Percentiles rank a stretch among this genome's conserved stretches.
Evolutionary conservation across 2,329 filamentous ascomycete species (phyloP).

Genomic region (Alternaria triticina): DNA sequence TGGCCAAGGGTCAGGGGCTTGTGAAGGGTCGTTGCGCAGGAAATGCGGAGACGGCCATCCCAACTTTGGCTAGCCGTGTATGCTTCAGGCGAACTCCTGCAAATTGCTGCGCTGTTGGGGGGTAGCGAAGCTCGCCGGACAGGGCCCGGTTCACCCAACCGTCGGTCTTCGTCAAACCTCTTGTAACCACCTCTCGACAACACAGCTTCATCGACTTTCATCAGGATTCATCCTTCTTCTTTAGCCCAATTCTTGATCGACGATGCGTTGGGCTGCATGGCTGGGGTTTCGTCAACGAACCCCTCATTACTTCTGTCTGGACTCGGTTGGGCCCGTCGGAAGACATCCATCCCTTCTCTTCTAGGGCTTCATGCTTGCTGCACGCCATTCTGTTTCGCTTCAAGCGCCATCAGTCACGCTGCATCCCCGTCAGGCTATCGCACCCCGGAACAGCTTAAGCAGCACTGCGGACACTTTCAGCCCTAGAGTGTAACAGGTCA

Average conservation of each 20-base stretch:
- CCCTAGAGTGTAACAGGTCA: conserved; percentile 35
- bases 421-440: conserved; percentile 31
- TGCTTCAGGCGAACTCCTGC: conserved; percentile 48
- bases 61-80: conserved; percentile 47
- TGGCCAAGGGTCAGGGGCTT: conserved; percentile 49
- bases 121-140: conserved; percentile 39
- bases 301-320: conserved; percentile 36
- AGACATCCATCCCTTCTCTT: conserved; percentile 26
- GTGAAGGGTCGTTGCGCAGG: conserved; percentile 47
- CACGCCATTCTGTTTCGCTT: conserved; percentile 47
- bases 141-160: conserved; percentile 41
- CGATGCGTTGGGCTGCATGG: conserved; percentile 18
- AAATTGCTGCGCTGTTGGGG: conserved; percentile 47
- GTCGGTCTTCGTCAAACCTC: conserved; percentile 35
- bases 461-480: conserved; percentile 21
- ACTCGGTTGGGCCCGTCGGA: conserved; percentile 36
- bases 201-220: conserved; percentile 29
- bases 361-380: conserved; percentile 39
- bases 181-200: conserved; percentile 34
- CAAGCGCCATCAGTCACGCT: conserved; percentile 37
- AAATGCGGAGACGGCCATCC: conserved; percentile 51
- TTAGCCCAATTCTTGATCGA: conserved; percentile 27
- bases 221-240: conserved; percentile 13
- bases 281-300: conserved; percentile 27
- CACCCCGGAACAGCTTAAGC: conserved; percentile 24